Evolutionary conservation across 257 asterid species (phyloP).

Genomic region (Fraxinus pennsylvanica): DNA sequence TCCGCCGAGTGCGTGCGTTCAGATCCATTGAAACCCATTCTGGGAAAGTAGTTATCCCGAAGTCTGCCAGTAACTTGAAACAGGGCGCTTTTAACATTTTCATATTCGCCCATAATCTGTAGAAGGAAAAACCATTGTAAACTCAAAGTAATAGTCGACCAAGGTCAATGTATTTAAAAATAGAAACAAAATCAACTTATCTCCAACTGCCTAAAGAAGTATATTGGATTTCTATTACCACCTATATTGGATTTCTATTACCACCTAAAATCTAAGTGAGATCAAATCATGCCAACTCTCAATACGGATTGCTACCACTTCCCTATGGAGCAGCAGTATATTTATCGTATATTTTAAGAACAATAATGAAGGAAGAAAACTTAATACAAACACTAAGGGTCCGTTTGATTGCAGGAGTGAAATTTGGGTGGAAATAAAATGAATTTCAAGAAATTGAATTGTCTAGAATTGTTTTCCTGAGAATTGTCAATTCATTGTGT

Average conservation of each 20-base stretch:
- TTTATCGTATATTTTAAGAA: background rate
- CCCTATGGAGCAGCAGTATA: background rate
- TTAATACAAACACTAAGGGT: background rate
- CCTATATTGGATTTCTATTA: background rate
- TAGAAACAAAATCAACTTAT: background rate
- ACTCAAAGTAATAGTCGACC: background rate
- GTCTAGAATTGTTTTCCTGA: no score
- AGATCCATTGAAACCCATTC: conserved; percentile 33
- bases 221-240: background rate
- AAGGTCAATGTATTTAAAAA: background rate
- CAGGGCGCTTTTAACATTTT: conserved; percentile 53
- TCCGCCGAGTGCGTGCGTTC: background rate
- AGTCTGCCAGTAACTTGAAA: conserved; percentile 62
- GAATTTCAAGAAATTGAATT: no score
- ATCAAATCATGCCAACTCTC: conserved; percentile 5
- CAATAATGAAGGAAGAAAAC: background rate
- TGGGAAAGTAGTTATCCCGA: conserved; percentile 42
- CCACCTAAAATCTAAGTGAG: background rate
- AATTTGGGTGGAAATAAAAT: no score
- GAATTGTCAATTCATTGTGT: no score
- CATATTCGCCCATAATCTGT: conserved; percentile 55
- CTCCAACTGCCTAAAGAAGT: conserved; percentile 4
- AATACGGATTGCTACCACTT: background rate
- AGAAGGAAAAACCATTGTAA: conserved; percentile 12
- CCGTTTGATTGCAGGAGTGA: no score